phyloP scores from a whole-genome alignment of 2,329 filamentous ascomycete genomes.

The Aspergillus candidus region DNA sequence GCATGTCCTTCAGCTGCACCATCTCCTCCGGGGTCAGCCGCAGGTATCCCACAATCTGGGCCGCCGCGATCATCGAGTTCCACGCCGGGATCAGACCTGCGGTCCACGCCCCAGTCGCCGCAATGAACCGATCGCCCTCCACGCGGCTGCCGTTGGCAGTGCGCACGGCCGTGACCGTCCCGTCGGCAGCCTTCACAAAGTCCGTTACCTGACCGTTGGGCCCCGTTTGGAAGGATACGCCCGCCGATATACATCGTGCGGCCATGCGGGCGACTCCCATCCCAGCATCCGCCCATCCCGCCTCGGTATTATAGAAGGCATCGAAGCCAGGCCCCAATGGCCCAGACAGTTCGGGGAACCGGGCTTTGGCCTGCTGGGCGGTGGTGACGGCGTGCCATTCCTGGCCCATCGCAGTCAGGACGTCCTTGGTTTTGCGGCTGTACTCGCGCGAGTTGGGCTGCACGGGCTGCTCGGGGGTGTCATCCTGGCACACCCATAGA shows the following conservation, averaged over 20 bases:
- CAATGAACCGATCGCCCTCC: conserved; percentile 61
- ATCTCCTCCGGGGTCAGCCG: conserved; percentile 64
- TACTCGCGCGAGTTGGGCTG: conserved; percentile 18
- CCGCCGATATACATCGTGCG: conserved; percentile 18
- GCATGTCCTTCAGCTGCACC: conserved; percentile 54
- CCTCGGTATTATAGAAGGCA: conserved; percentile 21
- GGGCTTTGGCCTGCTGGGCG: conserved; percentile 11
- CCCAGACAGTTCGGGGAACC: conserved; percentile 18
- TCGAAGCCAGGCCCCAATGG: conserved; percentile 17
- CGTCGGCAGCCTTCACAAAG: conserved; percentile 26
- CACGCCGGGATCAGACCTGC: conserved; percentile 65
- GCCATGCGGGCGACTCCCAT: conserved; percentile 16
- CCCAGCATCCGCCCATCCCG: conserved; percentile 27
- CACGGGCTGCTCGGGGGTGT: conserved; percentile 13
- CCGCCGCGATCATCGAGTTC: conserved; percentile 68
- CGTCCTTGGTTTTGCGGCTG: conserved; percentile 17
- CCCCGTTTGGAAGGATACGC: conserved; percentile 22
- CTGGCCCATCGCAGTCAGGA: conserved; percentile 20
- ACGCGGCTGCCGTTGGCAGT: conserved; percentile 45
- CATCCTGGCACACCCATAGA: conserved; percentile 21
- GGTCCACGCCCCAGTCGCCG: conserved; percentile 82
- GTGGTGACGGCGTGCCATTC: conserved; percentile 17
- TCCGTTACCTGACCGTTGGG: conserved; percentile 26
- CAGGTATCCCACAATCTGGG: conserved; percentile 70
- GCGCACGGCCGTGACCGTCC: conserved; percentile 51